Evolutionary conservation across 495 filamentous ascomycete genomes (phyloP).

Genomic region (Penicillium pancosmium): DNA sequence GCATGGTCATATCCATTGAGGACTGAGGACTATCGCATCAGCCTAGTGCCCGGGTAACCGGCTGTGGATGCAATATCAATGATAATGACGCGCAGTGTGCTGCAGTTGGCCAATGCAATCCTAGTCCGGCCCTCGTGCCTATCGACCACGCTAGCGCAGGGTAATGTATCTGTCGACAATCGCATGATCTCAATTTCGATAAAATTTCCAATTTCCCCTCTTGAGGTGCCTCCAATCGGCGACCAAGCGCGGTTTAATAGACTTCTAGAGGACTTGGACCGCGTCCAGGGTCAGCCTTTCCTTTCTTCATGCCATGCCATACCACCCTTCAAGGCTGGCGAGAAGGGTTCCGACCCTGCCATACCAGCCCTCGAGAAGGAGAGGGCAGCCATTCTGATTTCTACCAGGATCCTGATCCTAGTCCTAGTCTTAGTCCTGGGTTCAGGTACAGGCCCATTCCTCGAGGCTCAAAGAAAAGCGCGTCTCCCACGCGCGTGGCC

Average conservation of each 20-base stretch:
- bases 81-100: conserved; percentile 14
- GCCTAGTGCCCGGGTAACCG: not conserved
- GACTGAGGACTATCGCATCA: not conserved
- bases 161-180: not conserved
- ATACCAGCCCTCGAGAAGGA: conserved; percentile 8
- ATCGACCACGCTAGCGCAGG: not conserved
- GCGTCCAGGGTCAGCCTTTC: conserved; percentile 8
- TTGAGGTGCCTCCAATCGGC: conserved; percentile 1
- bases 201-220: conserved; percentile 1
- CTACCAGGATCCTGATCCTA: not conserved
- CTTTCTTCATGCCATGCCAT: conserved; percentile 5
- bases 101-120: not conserved
- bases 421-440: no score
- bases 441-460: not conserved
- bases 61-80: conserved; percentile 10
- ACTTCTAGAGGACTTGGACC: conserved; percentile 3
- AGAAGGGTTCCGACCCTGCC: conserved; percentile 3
- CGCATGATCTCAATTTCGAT: not conserved
- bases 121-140: not conserved
- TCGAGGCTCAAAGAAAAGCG: not conserved
- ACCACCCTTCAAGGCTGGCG: not conserved
- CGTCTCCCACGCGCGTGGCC: conserved; percentile 7
- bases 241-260: conserved; percentile 1
- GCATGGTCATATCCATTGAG: conserved; percentile 5
- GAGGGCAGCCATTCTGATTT: not conserved